Base-by-base conservation (phyloP, 1,284 basidiomycete species). In the Rhodotorula sp. region DNA sequence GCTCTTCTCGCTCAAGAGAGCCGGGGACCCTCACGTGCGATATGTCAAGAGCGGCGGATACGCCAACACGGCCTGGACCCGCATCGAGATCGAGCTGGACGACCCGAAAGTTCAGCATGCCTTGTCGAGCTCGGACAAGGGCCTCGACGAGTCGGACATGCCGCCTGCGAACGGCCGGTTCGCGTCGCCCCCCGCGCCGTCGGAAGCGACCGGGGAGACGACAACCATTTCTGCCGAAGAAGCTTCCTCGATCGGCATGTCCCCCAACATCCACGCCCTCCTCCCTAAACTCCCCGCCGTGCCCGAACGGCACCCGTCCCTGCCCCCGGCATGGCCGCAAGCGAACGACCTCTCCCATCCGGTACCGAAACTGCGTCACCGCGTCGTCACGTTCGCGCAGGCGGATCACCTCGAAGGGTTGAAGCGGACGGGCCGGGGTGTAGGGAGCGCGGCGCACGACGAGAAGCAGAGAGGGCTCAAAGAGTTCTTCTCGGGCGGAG, bases 391-490 rank as follows among this genome's bases (percentile, higher is more conserved):
- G 21, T 78, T 80, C 29, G 81, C 83, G 62, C 80, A 83, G 29
- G 81, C 79, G 7, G 79, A 76, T 12, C 84, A 84, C 68, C 75
- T 84, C 14, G 80, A 81, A 0, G 81, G 81, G 0, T 63, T 84
- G 6, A 86, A 85, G 73, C 86, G 91, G 10, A 91, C 92, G 79
- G 86, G 85, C 70, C 91, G 90, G 0, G 92, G 92, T 0, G 89
- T 92, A 58, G 89, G 90, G 5, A 89, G 87, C 58, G 81, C 86
- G 15, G 86, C 87, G 1, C 86, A 88, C 77, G 92, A 95, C 78
- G 87, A 88, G 47, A 87, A 87, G 69, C 92, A 94, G 80, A 85
- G 86, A 74, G 87, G 89, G 77, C 88, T 93, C 68, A 86, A 89
- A 23, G 85, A 86, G 7, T 93, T 92, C 83, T 91, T 93, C 77